Evolutionary conservation across 495 filamentous ascomycete genomes (phyloP).

Genomic region (Parathielavia appendiculata): DNA sequence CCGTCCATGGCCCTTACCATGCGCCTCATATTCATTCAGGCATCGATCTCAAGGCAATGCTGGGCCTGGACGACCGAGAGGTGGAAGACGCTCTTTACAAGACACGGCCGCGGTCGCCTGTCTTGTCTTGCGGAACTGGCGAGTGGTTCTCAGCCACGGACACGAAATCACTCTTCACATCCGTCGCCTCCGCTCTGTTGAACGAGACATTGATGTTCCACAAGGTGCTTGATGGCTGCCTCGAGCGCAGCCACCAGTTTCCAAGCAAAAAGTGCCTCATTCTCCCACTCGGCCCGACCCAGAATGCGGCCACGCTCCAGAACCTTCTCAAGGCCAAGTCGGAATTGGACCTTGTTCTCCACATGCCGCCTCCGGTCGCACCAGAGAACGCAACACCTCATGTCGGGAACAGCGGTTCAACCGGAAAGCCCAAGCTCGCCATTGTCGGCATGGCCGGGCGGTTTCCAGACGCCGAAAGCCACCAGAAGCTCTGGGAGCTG

Average conservation of each 20-base stretch:
- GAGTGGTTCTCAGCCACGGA: slow-evolving; percentile 40
- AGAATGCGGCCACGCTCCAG: slow-evolving; percentile 41
- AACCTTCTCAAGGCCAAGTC: slow-evolving; percentile 38
- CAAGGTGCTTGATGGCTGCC: slow-evolving; percentile 53
- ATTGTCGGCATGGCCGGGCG: slow-evolving; percentile 75
- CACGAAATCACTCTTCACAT: slow-evolving; percentile 45
- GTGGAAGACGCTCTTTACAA: slow-evolving; percentile 38
- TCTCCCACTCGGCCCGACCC: slow-evolving; percentile 50
- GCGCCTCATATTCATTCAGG: slow-evolving; percentile 64
- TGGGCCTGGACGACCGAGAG: slow-evolving; percentile 40
- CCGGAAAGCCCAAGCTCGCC: slow-evolving; percentile 49
- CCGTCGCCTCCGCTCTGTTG: slow-evolving; percentile 55
- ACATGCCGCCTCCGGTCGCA: slow-evolving; percentile 31
- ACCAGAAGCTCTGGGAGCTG: slow-evolving; percentile 67
- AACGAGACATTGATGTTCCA: slow-evolving; percentile 54
- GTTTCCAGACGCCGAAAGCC: slow-evolving; percentile 63
- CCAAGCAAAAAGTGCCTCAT: slow-evolving; percentile 45
- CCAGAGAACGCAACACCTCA: slow-evolving; percentile 29
- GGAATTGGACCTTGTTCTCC: slow-evolving; percentile 38
- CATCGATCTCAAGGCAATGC: slow-evolving; percentile 56
- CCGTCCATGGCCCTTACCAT: slow-evolving; percentile 78
- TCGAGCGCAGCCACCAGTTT: slow-evolving; percentile 36
- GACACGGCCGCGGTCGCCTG: slow-evolving; percentile 48
- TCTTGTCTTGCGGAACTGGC: slow-evolving; percentile 57
- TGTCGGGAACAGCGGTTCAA: slow-evolving; percentile 43